Evolutionary conservation across 1,284 basidiomycete genomes (phyloP).

Genomic region (Hortiboletus rubellus): DNA sequence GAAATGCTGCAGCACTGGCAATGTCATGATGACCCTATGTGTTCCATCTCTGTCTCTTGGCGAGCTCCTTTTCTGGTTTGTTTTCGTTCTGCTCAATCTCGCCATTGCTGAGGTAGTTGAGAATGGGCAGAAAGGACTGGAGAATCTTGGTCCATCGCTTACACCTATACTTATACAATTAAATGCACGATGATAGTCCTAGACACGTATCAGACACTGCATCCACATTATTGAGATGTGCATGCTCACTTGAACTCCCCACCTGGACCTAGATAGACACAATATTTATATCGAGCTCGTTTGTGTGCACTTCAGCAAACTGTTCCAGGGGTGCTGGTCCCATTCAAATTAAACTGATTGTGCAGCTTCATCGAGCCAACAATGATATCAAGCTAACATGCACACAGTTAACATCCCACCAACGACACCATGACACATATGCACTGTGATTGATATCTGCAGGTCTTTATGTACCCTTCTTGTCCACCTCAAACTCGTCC

Average conservation of each 20-base stretch:
- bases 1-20: slow-evolving; percentile 50
- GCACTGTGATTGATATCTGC: slow-evolving; percentile 87
- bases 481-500: slow-evolving; percentile 58
- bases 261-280: slow-evolving; percentile 63
- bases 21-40: slow-evolving; percentile 89
- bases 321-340: slow-evolving; percentile 91
- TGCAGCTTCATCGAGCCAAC: slow-evolving; percentile 92
- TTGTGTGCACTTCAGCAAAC: slow-evolving; percentile 87
- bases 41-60: slow-evolving; percentile 81
- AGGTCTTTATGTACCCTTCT: slow-evolving; percentile 76
- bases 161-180: slow-evolving; percentile 90
- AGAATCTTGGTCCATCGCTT: slow-evolving; percentile 69
- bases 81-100: slow-evolving; percentile 90
- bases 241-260: slow-evolving; percentile 86
- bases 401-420: slow-evolving; percentile 2
- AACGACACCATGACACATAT: slow-evolving; percentile 25
- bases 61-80: slow-evolving; percentile 91
- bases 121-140: slow-evolving; percentile 80
- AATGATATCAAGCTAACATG: slow-evolving; percentile 85
- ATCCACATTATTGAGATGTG: neutral
- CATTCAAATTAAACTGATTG: slow-evolving; percentile 90
- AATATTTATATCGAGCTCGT: slow-evolving; percentile 47
- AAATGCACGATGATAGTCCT: slow-evolving; percentile 86
- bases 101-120: slow-evolving; percentile 86
- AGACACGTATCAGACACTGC: slow-evolving; percentile 16